Evolutionary conservation across 768 basidiomycete genomes (phyloP), one percentile per base, ranked within the genome.

Genomic region (Roridomyces roridus): DNA sequence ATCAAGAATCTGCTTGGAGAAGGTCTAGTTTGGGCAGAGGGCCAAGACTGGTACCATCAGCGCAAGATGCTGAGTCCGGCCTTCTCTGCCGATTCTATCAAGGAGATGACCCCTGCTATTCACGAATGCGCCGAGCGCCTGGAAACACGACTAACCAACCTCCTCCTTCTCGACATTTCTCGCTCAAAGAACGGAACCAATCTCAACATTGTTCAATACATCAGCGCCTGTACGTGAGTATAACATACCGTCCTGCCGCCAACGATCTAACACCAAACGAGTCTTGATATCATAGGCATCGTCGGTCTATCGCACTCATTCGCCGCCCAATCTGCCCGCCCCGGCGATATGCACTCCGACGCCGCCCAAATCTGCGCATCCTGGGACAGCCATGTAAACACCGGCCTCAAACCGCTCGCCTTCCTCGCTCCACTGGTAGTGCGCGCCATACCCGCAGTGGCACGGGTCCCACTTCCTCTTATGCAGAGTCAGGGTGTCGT

Each of bases 291-390:
- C 28, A 68, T 72, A 26, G 71, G 70, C 6, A 68, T 70, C 39
- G 74, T 78, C 46, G 77, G 66, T 1, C 78, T 79, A 42, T 74
- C 72, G n/a, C 73, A 78, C 65, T 72, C 77, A 60, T 79, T 80
- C 62, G 51, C 56, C 17, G 65, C 65, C 9, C 58, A 60, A 50
- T 50, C 55, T 1, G 41, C 37, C 35, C 59, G 34, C 24, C 55
- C 46, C 18, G 46, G 23, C 28, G 49, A 51, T n/a, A 11, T 24
- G 1, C 50, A 57, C 39, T 55, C 55, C 20, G 69, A 70, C 18
- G 68, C 68, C 1, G 62, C 59, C 10, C 65, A 61, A n/a, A 72
- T 72, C 48, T 26, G 34, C 44, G 55, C 46, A 9, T 62, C 70
- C 24, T 72, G 69, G 69, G 40, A 55, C 3, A 23, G 55, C 11